Conservation (phyloP, 2,329 filamentous ascomycete genomes). For the Cadophora luteo-olivacea region DNA sequence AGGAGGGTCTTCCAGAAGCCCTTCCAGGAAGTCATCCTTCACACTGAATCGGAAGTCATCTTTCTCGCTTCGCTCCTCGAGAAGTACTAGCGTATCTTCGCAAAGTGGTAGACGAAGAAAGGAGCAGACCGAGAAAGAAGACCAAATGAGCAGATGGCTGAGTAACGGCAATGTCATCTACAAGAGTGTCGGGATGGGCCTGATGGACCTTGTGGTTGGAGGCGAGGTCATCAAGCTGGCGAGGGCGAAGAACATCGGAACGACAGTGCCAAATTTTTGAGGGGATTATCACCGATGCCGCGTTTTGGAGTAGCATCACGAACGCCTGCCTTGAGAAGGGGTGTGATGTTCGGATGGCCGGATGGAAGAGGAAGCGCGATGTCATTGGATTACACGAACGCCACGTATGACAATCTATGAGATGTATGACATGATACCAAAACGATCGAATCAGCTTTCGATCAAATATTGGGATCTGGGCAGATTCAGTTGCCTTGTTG, state of each 20-base stretch:
- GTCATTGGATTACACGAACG: background rate
- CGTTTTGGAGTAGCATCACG: background rate
- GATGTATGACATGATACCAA: background rate
- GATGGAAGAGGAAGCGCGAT: background rate
- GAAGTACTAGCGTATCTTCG: slow-evolving; percentile 27
- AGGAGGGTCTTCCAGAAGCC: slow-evolving; percentile 13
- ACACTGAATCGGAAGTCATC: slow-evolving; percentile 30
- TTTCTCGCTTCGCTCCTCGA: slow-evolving; percentile 20
- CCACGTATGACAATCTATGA: slow-evolving; percentile 7
- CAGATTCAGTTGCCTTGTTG: background rate
- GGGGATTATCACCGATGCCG: background rate
- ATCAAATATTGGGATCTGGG: background rate
- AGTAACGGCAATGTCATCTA: slow-evolving; percentile 70
- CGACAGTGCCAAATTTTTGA: slow-evolving; percentile 59
- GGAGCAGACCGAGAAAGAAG: slow-evolving; percentile 48
- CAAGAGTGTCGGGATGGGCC: slow-evolving; percentile 69
- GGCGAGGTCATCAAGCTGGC: slow-evolving; percentile 63
- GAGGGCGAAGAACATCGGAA: slow-evolving; percentile 60
- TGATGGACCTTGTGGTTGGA: slow-evolving; percentile 71
- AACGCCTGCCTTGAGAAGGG: background rate
- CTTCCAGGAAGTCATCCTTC: slow-evolving; percentile 36
- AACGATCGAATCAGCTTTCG: background rate
- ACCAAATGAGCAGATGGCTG: slow-evolving; percentile 62
- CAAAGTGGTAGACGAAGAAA: slow-evolving; percentile 33
- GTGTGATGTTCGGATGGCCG: background rate